Base-by-base conservation (phyloP, 2,329 filamentous ascomycete species). In the Chaetothyriales sp. region DNA sequence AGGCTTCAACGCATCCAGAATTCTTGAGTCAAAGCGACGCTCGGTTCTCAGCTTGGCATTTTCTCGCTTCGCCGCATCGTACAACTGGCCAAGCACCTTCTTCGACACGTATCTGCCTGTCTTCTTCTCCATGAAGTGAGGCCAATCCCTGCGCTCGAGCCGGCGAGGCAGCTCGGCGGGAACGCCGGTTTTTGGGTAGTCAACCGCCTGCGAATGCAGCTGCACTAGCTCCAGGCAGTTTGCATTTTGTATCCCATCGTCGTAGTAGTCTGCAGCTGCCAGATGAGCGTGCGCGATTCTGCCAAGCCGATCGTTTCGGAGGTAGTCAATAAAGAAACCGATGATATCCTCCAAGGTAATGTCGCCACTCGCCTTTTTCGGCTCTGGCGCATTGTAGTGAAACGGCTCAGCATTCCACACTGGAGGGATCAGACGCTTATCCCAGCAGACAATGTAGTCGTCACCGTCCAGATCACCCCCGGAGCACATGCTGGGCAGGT, bases 391-490 rank as follows among this genome's bases (percentile, higher is more conserved):
- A 0, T 74, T 72, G 62, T 89, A 92, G 56, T 85, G 76, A 87
- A 97, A 95, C 0, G 92, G 83, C 0, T 76, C 70, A 33, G 78
- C 73, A 58, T 92, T 86, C 79, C 85, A 86, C 48, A 77, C 69
- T 1, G 67, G 58, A 0, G 87, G 87, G 22, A 94, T 72, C 5
- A 98, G 71, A 13, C 78, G 76, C 19, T 74, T 65, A 59, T 98
- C 89, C 90, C 92, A 98, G 46, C 95, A 84, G 4, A 97, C 81
- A 51, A 97, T 83, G 64, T 89, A 98, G 64, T 98, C 92, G 61
- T 98, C 92, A 0, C 92, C 92, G 63, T 98, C 92, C 0, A 98
- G 76, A 63, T 98, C 92, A 0, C 92, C 92, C 1, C 92, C 92
- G 3, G 92, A 95, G 57, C 92, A 89, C 90, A 97, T 97, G 62